Base-by-base conservation (phyloP, 208 protist genomes). In the Sergeia podlipaevii region DNA sequence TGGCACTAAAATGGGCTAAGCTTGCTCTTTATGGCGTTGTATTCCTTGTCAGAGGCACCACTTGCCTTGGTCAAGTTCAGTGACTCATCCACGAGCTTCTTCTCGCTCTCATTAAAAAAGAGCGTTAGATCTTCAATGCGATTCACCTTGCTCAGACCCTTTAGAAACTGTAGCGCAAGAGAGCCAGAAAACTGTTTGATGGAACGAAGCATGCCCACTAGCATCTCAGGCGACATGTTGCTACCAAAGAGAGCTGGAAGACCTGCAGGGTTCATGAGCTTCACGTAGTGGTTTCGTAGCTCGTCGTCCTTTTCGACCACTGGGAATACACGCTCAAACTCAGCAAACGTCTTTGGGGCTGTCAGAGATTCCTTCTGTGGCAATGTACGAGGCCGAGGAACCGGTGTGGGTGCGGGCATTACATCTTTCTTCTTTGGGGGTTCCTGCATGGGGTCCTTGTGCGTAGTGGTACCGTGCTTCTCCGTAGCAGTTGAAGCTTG, bases 321-420 rank as follows among this genome's bases (percentile, higher is more conserved):
- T 15, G 53, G 64, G 66, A 91, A 90, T 10, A 85, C 70, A n/a
- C 85, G 76, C 71, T 95, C 84, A 59, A 95, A 91, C 56, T 95
- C 84, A 10, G 80, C 87, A 51, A 91, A 93, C 2, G 70, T 81
- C 33, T 83, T 89, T 11, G 89, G 89, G n/a, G 65, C 28, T 34
- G 52, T 79, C 24, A 95, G 68, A 6, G 63, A 73, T 23, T 85
- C 80, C 51, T 89, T 87, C 11, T 69, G 65, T 43, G 69, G 63
- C 20, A 67, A 64, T 4, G 50, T 52, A 15, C 61, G 54, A 13
- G 61, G 10, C 28, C 76, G 80, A 26, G 69, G 36, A 3, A 38
- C 47, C n/a, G 39, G 36, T 4, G 49, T 20, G 1, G 60, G 46
- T 38, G 58, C 21, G 11, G 38, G 24, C 15, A 53, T 42, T 21